Base-by-base conservation (phyloP, 1,284 basidiomycete genomes). In the Apiotrichum sp. region DNA sequence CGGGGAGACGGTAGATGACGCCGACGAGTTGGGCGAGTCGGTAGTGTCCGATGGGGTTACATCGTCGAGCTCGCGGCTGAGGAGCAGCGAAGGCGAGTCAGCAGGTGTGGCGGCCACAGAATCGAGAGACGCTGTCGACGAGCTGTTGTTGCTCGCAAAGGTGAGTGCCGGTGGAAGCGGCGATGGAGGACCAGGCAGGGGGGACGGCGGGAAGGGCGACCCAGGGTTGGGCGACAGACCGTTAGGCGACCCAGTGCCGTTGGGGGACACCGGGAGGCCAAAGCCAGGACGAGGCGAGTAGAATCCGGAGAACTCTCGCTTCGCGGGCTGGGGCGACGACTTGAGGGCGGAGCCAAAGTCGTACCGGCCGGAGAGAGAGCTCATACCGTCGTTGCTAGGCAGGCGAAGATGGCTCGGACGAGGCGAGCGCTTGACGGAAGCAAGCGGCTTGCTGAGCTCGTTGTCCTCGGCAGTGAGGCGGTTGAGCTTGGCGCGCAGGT, bases 311-410 rank as follows among this genome's bases (percentile, higher is more conserved):
- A 55, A 49, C 14, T 52, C 43, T 34, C 55, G 42, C 49, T 42
- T 50, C n/a, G 10, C 13, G 9, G 42, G 29, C 9, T 53, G 39
- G 11, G 58, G 52, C 35, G 70, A 73, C 16, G 63, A 71, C 63
- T 79, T 79, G 55, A 81, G 70, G 8, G 79, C 77, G 6, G 75
- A 68, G 41, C 77, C 77, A 67, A 82, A 81, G 67, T 81, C 80
- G 70, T 82, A 82, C 48, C 75, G 63, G 33, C 67, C 71, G 16
- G 71, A 70, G n/a, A 72, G 65, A 31, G 44, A 32, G 42, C 42
- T 8, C 34, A 52, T 45, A 22, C 8, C 51, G 67, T 32, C 40
- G 40, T 11, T 10, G 11, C 55, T 60, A 70, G 62, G 61, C 62
- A 39, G 51, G 68, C 10, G 63, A 62, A 6, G 63, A 10, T 47